These are phyloP conservation scores for Geranium incanum DNA, from an alignment of 441 rosid genomes.

Conservation along the genomic window DNA sequence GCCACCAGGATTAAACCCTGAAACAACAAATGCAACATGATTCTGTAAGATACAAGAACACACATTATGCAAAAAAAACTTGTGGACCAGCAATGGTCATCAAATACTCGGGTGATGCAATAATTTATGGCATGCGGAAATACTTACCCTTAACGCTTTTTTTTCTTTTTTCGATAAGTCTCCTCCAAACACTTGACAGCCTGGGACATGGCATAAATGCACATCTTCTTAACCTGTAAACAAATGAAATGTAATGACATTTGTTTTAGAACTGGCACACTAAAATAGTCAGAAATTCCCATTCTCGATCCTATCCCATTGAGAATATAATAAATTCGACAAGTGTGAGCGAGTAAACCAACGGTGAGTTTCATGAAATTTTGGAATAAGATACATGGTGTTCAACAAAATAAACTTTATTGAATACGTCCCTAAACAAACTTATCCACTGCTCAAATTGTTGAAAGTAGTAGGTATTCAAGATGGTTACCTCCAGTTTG, in stretches of 20 bases:
- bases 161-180: no score
- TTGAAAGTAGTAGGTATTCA: no score
- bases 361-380: not conserved
- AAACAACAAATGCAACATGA: not conserved
- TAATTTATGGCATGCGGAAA: no score
- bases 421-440: no score
- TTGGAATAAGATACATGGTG: not conserved
- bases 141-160: not conserved
- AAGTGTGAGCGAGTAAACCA: not conserved
- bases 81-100: not conserved
- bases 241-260: not conserved
- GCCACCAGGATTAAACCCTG: not conserved
- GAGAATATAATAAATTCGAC: not conserved
- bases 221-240: slow-evolving; percentile 8
- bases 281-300: not conserved
- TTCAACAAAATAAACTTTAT: not conserved
- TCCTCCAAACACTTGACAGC: not conserved
- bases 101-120: no score
- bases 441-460: no score
- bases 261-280: no score
- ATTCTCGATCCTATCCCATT: not conserved
- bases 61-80: not conserved
- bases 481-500: slow-evolving; percentile 64
- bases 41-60: not conserved
- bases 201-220: not conserved